phyloP scores from a whole-genome alignment of 768 basidiomycete genomes.

The Kockovaella imperatae region DNA sequence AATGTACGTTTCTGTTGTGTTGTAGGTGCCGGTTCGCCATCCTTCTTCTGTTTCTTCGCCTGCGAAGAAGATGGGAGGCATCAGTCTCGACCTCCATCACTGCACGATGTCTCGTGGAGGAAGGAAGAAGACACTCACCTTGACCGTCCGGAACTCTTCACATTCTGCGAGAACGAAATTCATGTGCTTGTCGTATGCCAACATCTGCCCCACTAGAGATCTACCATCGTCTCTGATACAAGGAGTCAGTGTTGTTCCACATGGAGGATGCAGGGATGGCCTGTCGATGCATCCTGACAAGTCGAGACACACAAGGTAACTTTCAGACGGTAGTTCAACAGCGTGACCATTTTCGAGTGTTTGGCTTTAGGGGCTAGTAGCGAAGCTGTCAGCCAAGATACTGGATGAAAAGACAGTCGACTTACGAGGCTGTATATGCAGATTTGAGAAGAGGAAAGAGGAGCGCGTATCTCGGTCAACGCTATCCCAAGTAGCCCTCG shows the following conservation, averaged over 20 bases:
- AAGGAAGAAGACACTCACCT: conserved; percentile 54
- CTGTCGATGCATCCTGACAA: no score
- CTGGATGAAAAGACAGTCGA: neutral
- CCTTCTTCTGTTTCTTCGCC: conserved; percentile 49
- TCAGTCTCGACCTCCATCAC: neutral
- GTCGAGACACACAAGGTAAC: conserved; percentile 66
- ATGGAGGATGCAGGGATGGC: neutral
- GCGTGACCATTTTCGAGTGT: conserved; percentile 93
- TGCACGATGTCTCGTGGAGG: neutral
- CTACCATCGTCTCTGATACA: conserved; percentile 64
- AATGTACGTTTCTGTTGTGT: conserved; percentile 95
- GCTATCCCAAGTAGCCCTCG: no score
- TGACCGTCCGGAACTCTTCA: conserved; percentile 93
- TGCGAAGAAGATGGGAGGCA: conserved; percentile 34
- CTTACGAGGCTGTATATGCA: neutral
- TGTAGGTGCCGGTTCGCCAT: conserved; percentile 49
- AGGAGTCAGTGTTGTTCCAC: neutral
- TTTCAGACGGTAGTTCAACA: conserved; percentile 96
- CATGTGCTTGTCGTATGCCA: conserved; percentile 99
- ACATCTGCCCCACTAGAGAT: conserved; percentile 92
- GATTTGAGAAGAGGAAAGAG: neutral
- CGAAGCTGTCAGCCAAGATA: neutral
- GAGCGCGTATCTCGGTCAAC: no score
- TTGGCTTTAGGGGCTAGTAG: conserved; percentile 72
- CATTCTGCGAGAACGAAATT: conserved; percentile 97